Evolutionary conservation across 1,284 basidiomycete genomes (phyloP).

Genomic region (Heterobasidion parviporum): DNA sequence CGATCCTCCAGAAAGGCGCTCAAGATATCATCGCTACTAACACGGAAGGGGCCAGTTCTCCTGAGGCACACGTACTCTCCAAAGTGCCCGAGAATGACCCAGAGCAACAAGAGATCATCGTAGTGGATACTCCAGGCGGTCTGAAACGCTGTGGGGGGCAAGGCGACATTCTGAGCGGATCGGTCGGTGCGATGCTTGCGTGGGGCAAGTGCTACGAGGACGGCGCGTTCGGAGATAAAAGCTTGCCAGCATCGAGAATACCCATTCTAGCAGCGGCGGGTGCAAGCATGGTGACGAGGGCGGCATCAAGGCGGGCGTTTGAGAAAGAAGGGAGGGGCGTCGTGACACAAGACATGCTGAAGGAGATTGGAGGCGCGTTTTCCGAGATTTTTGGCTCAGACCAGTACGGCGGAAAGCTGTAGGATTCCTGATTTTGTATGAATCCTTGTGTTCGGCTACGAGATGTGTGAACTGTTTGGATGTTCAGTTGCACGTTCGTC

Average conservation of each 20-base stretch:
- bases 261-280: conserved; percentile 85
- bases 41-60: conserved; percentile 42
- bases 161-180: conserved; percentile 88
- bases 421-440: background rate
- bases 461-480: too few species aligned
- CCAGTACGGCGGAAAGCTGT: conserved; percentile 25
- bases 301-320: conserved; percentile 74
- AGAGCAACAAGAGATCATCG: conserved; percentile 34
- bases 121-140: conserved; percentile 72
- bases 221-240: conserved; percentile 59
- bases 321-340: conserved; percentile 65
- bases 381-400: conserved; percentile 61
- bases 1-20: conserved; percentile 87
- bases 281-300: conserved; percentile 83
- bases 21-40: conserved; percentile 65
- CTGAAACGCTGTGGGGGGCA: conserved; percentile 93
- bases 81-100: conserved; percentile 18
- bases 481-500: background rate
- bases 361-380: conserved; percentile 70
- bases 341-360: conserved; percentile 86
- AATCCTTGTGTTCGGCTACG: too few species aligned
- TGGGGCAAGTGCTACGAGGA: conserved; percentile 92
- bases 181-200: conserved; percentile 82
- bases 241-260: conserved; percentile 51
- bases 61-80: conserved; percentile 14